Conservation (phyloP, 2,329 filamentous ascomycete species). For the Talaromyces sp. region DNA sequence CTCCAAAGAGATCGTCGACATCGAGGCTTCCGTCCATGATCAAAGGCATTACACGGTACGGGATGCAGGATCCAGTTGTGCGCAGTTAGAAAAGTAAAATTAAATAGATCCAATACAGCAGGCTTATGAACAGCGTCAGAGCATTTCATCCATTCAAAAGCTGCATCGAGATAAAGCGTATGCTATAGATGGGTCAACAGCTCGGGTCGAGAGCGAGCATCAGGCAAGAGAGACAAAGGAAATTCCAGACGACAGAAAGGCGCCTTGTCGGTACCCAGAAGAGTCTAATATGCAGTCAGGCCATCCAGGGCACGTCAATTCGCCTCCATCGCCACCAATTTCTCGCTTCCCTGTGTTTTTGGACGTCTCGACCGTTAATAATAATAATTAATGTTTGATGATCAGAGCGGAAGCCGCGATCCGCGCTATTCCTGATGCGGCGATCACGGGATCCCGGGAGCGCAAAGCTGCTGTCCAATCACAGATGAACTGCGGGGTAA, state of each 20-base stretch:
- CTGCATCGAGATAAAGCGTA: not conserved
- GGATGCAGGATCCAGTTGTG: not conserved
- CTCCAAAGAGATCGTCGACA: slow-evolving; percentile 71
- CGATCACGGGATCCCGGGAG: not conserved
- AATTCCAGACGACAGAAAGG: not conserved
- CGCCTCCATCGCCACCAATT: not conserved
- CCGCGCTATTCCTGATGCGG: not conserved
- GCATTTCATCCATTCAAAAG: not conserved
- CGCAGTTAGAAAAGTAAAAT: not conserved
- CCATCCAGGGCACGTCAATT: not conserved
- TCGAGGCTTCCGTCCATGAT: slow-evolving; percentile 53
- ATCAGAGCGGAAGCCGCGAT: not conserved
- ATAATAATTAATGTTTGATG: not conserved
- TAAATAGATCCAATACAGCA: not conserved
- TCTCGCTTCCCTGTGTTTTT: not conserved
- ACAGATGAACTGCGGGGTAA: not conserved
- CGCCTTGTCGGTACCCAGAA: not conserved
- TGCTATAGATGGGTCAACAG: not conserved
- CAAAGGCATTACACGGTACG: slow-evolving; percentile 38
- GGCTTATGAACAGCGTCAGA: not conserved
- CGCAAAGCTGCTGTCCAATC: not conserved
- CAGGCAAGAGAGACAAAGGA: not conserved
- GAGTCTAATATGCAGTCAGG: not conserved
- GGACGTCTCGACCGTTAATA: not conserved
- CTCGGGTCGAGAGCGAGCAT: not conserved